phyloP scores from a whole-genome alignment of 331 rosid genomes.

The Prunus yedoensis region DNA sequence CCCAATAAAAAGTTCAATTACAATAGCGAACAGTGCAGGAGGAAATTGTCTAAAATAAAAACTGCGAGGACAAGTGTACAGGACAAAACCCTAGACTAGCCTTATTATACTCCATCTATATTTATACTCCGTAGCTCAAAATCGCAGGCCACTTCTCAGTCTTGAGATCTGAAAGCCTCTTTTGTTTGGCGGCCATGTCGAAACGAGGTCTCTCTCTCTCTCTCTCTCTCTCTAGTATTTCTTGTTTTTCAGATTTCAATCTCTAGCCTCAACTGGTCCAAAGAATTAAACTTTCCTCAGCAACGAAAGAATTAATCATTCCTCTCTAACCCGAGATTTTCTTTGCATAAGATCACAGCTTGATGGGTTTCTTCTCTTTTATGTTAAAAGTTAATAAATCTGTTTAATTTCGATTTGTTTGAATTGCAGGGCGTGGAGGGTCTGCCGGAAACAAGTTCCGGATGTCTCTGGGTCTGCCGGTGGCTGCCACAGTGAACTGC shows the following conservation, averaged over 20 bases:
- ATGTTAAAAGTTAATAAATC: not conserved
- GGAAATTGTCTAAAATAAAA: too few species aligned
- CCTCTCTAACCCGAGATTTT: too few species aligned
- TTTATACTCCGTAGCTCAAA: not conserved
- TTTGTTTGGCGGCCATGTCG: not conserved
- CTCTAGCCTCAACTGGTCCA: not conserved
- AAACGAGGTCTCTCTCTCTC: constrained; percentile 6
- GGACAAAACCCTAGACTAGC: not conserved
- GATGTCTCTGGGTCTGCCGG: constrained; percentile 86
- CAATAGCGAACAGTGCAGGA: too few species aligned
- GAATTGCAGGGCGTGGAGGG: constrained; percentile 45
- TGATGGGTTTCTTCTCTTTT: not conserved
- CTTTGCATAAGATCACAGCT: not conserved
- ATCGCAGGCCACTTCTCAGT: not conserved
- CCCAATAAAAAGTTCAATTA: too few species aligned
- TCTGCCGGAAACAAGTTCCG: constrained; percentile 85
- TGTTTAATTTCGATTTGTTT: not conserved
- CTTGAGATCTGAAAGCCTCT: not conserved
- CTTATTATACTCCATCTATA: not conserved
- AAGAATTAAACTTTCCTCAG: not conserved
- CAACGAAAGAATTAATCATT: not conserved
- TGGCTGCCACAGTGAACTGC: constrained; percentile 86
- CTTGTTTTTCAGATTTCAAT: not conserved
- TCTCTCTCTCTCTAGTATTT: not conserved
- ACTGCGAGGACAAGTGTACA: not conserved